phyloP scores from a whole-genome alignment of 129 eudicot species.

The Sambucus nigra region DNA sequence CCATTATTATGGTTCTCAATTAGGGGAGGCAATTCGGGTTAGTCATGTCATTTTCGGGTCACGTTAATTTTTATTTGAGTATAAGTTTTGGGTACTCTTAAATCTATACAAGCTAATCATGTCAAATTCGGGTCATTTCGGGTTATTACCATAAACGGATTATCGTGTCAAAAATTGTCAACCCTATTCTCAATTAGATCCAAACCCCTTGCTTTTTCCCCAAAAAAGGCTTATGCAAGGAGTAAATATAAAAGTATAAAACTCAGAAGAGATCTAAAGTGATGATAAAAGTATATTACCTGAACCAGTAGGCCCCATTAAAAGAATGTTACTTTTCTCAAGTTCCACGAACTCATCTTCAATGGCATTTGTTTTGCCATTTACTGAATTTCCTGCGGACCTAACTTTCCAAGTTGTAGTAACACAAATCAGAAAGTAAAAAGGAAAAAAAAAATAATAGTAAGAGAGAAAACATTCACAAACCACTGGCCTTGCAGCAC shows the following conservation, averaged over 20 bases:
- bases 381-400: conserved; percentile 52
- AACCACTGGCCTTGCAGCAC: not conserved
- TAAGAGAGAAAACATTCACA: not conserved
- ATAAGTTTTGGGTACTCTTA: no score
- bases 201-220: no score
- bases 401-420: conserved; percentile 59
- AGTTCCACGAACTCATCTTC: conserved; percentile 75
- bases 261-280: not conserved
- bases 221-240: no score
- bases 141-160: no score
- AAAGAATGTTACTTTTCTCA: conserved; percentile 94
- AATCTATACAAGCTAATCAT: no score
- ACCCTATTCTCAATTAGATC: not conserved
- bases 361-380: conserved; percentile 32
- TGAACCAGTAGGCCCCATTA: conserved; percentile 99
- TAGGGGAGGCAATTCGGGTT: no score
- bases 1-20: no score
- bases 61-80: no score
- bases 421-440: conserved; percentile 26
- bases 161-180: no score
- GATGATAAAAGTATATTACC: conserved; percentile 32
- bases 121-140: no score
- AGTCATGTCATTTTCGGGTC: no score
- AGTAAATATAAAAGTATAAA: no score
- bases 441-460: not conserved